Percentiles rank a stretch among this genome's conserved stretches.
These are phyloP conservation scores for Eruca vesicaria DNA, from an alignment of 441 rosid genomes.

Conservation along the genomic window DNA sequence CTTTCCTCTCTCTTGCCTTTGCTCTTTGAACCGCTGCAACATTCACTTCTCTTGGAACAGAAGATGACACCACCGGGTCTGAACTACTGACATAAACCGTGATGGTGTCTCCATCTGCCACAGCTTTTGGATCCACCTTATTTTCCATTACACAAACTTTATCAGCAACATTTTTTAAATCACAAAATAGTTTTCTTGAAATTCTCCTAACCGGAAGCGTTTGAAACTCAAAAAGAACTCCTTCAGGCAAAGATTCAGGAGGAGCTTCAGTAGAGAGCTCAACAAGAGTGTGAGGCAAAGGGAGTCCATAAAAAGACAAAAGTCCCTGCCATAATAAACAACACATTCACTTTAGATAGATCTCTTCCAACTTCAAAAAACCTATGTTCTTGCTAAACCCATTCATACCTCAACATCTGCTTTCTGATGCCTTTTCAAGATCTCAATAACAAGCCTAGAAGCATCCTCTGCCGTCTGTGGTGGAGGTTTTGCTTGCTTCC, in stretches of 20 bases:
- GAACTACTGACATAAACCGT: slow-evolving; percentile 62
- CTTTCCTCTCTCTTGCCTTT: slow-evolving; percentile 50
- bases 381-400: background rate
- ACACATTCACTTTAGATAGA: background rate
- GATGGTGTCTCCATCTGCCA: slow-evolving; percentile 79
- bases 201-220: slow-evolving; percentile 59
- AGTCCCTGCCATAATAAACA: slow-evolving; percentile 50
- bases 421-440: slow-evolving; percentile 55
- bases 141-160: slow-evolving; percentile 10
- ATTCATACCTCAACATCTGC: slow-evolving; percentile 62
- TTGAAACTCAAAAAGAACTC: slow-evolving; percentile 56
- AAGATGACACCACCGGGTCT: slow-evolving; percentile 57
- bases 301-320: slow-evolving; percentile 77
- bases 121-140: slow-evolving; percentile 73
- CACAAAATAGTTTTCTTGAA: background rate
- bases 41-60: slow-evolving; percentile 58
- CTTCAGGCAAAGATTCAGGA: slow-evolving; percentile 56
- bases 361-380: background rate
- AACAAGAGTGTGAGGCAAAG: slow-evolving; percentile 54
- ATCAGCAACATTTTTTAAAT: slow-evolving; percentile 3
- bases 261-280: slow-evolving; percentile 42
- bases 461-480: slow-evolving; percentile 79
- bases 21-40: slow-evolving; percentile 57
- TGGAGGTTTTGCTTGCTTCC: slow-evolving; percentile 79
- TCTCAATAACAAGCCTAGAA: slow-evolving; percentile 54